A percentile compares a stretch with the other conserved stretches of the same genome.
phyloP scores from a whole-genome alignment of 345 rosid genomes.

The Melaleuca alternifolia region DNA sequence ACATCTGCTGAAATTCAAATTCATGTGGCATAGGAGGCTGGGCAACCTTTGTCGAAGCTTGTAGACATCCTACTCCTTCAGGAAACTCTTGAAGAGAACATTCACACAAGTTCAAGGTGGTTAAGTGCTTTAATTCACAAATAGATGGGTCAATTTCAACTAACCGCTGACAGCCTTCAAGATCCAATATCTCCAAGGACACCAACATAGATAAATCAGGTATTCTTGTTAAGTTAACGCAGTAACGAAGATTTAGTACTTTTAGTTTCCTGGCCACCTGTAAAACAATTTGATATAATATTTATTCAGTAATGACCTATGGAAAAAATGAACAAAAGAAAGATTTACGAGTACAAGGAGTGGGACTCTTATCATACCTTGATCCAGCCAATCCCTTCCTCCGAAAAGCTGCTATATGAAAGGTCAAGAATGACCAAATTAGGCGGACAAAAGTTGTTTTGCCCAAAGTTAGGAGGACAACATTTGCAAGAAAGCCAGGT shows the following conservation, averaged over 20 bases:
- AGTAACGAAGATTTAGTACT: rapidly evolving
- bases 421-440: background rate
- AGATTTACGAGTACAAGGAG: background rate
- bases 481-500: background rate
- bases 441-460: background rate
- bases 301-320: no score
- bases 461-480: background rate
- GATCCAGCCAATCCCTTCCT: background rate
- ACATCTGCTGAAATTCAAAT: no score
- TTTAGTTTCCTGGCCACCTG: background rate
- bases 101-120: background rate
- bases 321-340: background rate
- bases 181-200: no score
- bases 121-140: no score
- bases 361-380: background rate
- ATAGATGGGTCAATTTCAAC: no score
- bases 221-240: background rate
- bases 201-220: no score
- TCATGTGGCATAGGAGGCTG: no score
- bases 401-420: background rate
- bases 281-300: background rate
- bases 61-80: background rate
- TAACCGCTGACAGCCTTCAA: no score
- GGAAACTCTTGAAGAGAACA: background rate
- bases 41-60: background rate